Percentiles rank a stretch among this genome's conserved stretches.
phyloP scores from a whole-genome alignment of 805 yeast genomes.

The Spathaspora boniae region DNA sequence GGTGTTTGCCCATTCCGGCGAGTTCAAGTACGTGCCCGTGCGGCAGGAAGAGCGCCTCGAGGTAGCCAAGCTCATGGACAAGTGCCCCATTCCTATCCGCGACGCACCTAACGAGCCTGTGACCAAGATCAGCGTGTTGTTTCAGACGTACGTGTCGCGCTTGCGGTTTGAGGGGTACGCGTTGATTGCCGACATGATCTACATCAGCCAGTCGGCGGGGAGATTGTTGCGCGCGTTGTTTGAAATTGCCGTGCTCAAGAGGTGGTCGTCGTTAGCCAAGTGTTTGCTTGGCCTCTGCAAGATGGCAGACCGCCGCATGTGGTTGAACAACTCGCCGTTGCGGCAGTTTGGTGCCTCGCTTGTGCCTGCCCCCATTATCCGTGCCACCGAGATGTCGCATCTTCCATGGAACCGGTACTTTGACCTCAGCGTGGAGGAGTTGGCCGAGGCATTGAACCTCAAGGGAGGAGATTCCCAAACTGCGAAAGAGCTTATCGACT shows the following conservation, averaged over 20 bases:
- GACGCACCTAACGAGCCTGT: conserved; percentile 67
- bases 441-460: conserved; percentile 76
- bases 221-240: conserved; percentile 80
- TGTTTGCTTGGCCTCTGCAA: conserved; percentile 63
- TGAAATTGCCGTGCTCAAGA: conserved; percentile 67
- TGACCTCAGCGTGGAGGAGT: conserved; percentile 65
- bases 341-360: conserved; percentile 68
- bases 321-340: conserved; percentile 84
- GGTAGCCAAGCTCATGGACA: conserved; percentile 60
- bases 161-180: conserved; percentile 84
- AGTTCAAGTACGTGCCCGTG: conserved; percentile 78
- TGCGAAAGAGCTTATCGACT: conserved; percentile 56
- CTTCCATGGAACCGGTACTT: conserved; percentile 82
- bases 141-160: conserved; percentile 85
- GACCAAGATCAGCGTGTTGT: conserved; percentile 73
- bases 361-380: conserved; percentile 70
- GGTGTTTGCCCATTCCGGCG: conserved; percentile 77
- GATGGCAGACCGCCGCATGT: conserved; percentile 75
- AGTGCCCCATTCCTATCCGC: conserved; percentile 82
- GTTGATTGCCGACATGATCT: conserved; percentile 87
- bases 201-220: conserved; percentile 89
- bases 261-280: conserved; percentile 67
- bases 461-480: conserved; percentile 56
- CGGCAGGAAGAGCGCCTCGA: conserved; percentile 84
- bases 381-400: conserved; percentile 72